Conservation (phyloP, 2,329 filamentous ascomycete genomes). For the Ascochyta rabiei region DNA sequence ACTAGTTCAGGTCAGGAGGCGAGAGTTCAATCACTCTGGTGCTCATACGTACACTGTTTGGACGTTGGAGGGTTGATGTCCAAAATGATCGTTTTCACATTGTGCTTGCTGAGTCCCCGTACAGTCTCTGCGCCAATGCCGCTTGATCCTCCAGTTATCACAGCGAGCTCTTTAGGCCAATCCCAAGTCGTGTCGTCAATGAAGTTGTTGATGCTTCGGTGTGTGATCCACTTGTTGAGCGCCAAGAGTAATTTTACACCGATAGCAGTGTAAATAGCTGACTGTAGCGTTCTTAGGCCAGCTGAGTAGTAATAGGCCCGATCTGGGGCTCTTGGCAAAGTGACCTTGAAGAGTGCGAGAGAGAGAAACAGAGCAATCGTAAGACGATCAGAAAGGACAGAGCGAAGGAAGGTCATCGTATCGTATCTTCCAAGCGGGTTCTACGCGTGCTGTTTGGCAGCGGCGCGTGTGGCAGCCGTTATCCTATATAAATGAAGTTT, state of each 20-base stretch:
- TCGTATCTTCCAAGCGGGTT: no score
- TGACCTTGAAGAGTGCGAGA: background rate
- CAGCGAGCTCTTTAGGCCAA: conserved; percentile 18
- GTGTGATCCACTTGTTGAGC: background rate
- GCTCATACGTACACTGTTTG: background rate
- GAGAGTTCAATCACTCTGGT: background rate
- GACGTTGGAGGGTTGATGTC: background rate
- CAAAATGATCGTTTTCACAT: background rate
- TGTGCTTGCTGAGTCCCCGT: background rate
- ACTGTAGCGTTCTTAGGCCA: background rate
- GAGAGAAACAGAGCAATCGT: background rate
- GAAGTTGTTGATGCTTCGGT: background rate
- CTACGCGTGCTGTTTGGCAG: no score
- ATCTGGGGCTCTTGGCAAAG: background rate
- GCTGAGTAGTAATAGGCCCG: background rate
- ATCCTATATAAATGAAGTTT: no score
- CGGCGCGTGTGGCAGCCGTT: no score
- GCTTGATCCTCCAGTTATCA: conserved; percentile 20
- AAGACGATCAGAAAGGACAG: background rate
- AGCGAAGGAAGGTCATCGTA: background rate
- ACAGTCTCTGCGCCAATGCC: conserved; percentile 19
- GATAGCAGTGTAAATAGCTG: background rate
- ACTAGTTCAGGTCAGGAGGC: background rate
- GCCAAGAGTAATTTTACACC: background rate
- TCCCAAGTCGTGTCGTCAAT: background rate